phyloP scores from a whole-genome alignment of 306 rosid species.

The Glycine tomentella region DNA sequence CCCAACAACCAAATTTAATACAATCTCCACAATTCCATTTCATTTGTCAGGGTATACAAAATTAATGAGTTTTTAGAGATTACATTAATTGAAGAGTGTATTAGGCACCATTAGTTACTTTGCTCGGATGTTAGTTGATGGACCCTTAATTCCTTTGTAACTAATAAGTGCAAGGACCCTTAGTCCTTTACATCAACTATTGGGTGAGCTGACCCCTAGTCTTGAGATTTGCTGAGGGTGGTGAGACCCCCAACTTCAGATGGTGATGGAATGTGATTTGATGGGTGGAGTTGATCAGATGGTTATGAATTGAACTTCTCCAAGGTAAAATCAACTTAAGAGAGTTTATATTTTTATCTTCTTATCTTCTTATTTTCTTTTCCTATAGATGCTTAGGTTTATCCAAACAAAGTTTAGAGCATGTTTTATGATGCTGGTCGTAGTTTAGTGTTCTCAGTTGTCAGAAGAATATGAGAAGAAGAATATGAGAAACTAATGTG shows the following conservation, averaged over 20 bases:
- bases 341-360: too few relatives aligned
- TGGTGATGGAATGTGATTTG: too few relatives aligned
- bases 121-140: too few relatives aligned
- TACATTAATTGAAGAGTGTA: neutral
- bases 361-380: too few relatives aligned
- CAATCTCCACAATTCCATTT: constrained; percentile 34
- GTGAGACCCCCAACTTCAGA: too few relatives aligned
- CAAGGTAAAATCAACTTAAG: too few relatives aligned
- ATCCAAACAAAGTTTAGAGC: neutral
- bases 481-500: constrained; percentile 6
- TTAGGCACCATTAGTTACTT: too few relatives aligned
- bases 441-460: constrained; percentile 17
- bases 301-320: neutral
- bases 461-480: constrained; percentile 19
- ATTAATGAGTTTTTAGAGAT: constrained; percentile 10
- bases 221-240: too few relatives aligned
- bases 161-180: too few relatives aligned
- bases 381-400: neutral
- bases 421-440: neutral
- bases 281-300: too few relatives aligned
- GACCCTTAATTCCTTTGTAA: neutral
- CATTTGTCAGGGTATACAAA: neutral
- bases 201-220: too few relatives aligned
- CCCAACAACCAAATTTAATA: constrained; percentile 31
- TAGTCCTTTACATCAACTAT: too few relatives aligned